Percentiles rank a stretch among this genome's conserved stretches.
Evolutionary conservation across 345 rosid species (phyloP).

Genomic region (Aquilaria sinensis): DNA sequence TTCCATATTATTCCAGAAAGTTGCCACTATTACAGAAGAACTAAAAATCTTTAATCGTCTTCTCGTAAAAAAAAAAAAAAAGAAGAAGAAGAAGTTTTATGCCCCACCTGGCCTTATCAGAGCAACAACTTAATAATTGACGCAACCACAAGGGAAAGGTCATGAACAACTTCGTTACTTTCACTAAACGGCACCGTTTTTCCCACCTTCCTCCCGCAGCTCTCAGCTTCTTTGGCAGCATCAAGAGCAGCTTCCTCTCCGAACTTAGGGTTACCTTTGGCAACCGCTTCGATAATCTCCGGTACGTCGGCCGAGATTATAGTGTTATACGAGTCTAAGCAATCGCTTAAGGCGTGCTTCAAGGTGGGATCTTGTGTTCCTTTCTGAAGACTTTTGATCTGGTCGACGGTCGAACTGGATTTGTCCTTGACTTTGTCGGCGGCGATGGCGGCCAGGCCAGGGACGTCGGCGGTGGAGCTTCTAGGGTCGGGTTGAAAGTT

Average conservation of each 20-base stretch:
- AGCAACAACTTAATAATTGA: conserved; percentile 32
- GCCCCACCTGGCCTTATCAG: conserved; percentile 4
- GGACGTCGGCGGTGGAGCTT: conserved; percentile 23
- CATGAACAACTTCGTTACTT: conserved; percentile 20
- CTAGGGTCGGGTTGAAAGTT: conserved; percentile 26
- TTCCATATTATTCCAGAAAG: too few relatives aligned
- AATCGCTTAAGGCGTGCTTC: conserved; percentile 22
- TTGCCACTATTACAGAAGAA: too few relatives aligned
- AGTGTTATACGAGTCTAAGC: conserved; percentile 24
- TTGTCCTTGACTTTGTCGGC: conserved; percentile 18
- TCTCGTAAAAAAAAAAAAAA: too few relatives aligned
- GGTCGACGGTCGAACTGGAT: conserved; percentile 11
- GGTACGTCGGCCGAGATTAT: conserved; percentile 27
- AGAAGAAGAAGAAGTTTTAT: too few relatives aligned
- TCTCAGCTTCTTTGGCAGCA: conserved; percentile 21
- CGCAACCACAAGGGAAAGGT: conserved; percentile 26
- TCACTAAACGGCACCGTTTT: conserved; percentile 21
- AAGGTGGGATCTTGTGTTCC: conserved; percentile 18
- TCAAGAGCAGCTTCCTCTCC: conserved; percentile 18
- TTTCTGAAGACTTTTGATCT: conserved; percentile 21
- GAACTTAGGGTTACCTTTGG: conserved; percentile 26
- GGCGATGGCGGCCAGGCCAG: conserved; percentile 24
- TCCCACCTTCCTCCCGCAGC: conserved; percentile 18
- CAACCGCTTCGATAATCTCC: conserved; percentile 21
- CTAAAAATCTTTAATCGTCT: too few relatives aligned